Evolutionary conservation across 2,329 filamentous ascomycete species (phyloP).

Genomic region (Venturia carpophila): DNA sequence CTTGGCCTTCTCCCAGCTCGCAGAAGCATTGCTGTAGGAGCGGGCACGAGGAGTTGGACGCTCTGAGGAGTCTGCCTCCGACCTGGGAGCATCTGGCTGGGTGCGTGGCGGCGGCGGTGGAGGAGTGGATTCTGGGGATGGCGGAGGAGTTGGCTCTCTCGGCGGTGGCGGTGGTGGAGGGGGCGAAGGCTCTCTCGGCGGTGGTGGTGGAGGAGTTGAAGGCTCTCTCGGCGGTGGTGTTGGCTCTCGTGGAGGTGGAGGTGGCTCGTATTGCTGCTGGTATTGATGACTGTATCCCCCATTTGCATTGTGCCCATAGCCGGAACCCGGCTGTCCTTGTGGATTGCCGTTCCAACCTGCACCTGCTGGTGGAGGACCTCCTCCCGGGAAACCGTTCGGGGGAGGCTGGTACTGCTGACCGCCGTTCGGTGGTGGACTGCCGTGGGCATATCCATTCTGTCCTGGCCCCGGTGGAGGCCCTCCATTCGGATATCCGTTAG

Average conservation of each 20-base stretch:
- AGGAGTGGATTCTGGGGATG: background rate
- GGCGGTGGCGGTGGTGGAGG: conserved; percentile 10
- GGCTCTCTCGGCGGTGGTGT: conserved; percentile 11
- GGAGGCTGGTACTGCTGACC: background rate
- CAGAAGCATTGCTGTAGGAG: conserved; percentile 15
- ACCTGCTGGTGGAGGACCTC: background rate
- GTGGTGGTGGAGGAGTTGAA: conserved; percentile 14
- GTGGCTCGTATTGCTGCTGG: conserved; percentile 8
- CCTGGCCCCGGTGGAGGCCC: conserved; percentile 14
- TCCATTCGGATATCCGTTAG: conserved; percentile 12
- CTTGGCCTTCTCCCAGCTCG: conserved; percentile 19
- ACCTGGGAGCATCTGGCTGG: conserved; percentile 14
- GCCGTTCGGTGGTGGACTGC: conserved; percentile 3
- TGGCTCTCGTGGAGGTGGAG: conserved; percentile 8
- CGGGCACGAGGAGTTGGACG: conserved; percentile 12
- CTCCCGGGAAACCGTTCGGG: conserved; percentile 9
- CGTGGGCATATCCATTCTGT: background rate
- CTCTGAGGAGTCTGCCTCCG: conserved; percentile 17
- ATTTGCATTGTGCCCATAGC: background rate
- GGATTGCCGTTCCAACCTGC: conserved; percentile 5
- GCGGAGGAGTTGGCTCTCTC: conserved; percentile 9
- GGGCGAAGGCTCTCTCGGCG: background rate
- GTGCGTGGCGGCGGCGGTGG: conserved; percentile 17
- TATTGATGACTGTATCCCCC: conserved; percentile 13
- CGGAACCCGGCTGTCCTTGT: conserved; percentile 6